phyloP scores from a whole-genome alignment of 1,284 basidiomycete species.

The Xanthoconium separans region DNA sequence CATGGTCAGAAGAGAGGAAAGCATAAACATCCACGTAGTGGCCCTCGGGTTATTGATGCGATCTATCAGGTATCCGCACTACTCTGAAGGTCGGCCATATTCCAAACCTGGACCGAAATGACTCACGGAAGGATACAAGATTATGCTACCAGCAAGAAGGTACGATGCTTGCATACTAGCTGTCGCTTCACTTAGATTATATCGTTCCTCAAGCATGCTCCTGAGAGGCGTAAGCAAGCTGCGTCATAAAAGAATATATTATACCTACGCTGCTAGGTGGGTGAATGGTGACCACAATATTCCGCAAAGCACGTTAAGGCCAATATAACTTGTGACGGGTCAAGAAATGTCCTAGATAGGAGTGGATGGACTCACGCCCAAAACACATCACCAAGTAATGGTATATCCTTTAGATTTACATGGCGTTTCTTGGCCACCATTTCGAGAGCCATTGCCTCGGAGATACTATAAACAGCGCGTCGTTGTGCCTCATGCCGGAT shows the following conservation, averaged over 20 bases:
- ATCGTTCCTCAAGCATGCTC: constrained; percentile 74
- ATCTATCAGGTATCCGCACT: constrained; percentile 67
- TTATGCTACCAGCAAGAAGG: constrained; percentile 70
- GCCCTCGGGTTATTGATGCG: constrained; percentile 53
- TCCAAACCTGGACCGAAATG: neutral
- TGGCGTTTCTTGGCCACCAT: constrained; percentile 62
- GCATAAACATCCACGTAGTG: constrained; percentile 55
- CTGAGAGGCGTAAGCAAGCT: constrained; percentile 35
- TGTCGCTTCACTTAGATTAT: constrained; percentile 55
- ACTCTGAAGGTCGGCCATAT: constrained; percentile 2
- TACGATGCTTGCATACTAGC: constrained; percentile 70
- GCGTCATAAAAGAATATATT: neutral
- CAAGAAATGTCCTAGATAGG: constrained; percentile 1
- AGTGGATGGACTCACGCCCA: constrained; percentile 58
- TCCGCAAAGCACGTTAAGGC: constrained; percentile 72
- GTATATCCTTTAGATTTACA: constrained; percentile 59
- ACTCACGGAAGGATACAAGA: constrained; percentile 68
- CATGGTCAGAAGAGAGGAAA: constrained; percentile 65
- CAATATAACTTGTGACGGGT: constrained; percentile 55
- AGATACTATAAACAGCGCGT: constrained; percentile 41
- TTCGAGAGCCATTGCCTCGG: constrained; percentile 63
- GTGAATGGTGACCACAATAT: constrained; percentile 77
- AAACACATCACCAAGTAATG: constrained; percentile 73
- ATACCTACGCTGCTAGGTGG: constrained; percentile 68
- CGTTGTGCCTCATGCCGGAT: constrained; percentile 51